These are phyloP conservation scores for Phalaenopsis hybrid DNA, from an alignment of 116 monocot genomes.

Conservation along the genomic window DNA sequence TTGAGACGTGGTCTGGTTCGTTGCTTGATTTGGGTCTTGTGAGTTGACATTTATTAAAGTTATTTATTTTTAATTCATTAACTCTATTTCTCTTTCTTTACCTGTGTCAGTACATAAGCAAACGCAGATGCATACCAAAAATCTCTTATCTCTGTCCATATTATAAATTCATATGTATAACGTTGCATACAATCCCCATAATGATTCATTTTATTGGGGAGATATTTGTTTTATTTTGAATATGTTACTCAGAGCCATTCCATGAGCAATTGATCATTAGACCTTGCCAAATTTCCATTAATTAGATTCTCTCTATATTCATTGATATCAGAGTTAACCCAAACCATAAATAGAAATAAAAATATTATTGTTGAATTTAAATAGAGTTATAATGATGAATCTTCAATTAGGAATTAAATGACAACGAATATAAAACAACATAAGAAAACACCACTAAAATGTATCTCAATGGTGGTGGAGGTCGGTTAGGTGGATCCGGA, in stretches of 20 bases:
- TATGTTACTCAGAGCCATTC: not conserved
- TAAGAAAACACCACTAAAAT: too few relatives aligned
- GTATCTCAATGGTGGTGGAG: too few relatives aligned
- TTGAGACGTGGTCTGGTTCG: conserved; percentile 72
- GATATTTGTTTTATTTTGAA: not conserved
- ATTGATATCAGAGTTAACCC: too few relatives aligned
- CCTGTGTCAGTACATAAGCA: not conserved
- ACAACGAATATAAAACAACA: too few relatives aligned
- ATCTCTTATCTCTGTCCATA: not conserved
- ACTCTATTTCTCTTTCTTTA: not conserved
- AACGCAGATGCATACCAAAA: not conserved
- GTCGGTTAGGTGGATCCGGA: too few relatives aligned
- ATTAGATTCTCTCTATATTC: too few relatives aligned
- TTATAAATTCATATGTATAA: not conserved
- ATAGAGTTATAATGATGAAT: too few relatives aligned
- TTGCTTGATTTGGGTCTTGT: conserved; percentile 83
- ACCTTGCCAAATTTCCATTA: not conserved
- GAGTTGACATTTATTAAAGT: conserved; percentile 18
- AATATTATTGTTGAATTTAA: too few relatives aligned
- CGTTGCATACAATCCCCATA: not conserved
- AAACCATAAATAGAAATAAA: too few relatives aligned
- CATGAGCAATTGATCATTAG: not conserved
- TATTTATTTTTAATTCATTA: not conserved
- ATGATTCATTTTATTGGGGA: conserved; percentile 1
- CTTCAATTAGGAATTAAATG: too few relatives aligned